Base-by-base conservation (phyloP, 2,329 filamentous ascomycete genomes). In the Pseudocercospora crystallina region DNA sequence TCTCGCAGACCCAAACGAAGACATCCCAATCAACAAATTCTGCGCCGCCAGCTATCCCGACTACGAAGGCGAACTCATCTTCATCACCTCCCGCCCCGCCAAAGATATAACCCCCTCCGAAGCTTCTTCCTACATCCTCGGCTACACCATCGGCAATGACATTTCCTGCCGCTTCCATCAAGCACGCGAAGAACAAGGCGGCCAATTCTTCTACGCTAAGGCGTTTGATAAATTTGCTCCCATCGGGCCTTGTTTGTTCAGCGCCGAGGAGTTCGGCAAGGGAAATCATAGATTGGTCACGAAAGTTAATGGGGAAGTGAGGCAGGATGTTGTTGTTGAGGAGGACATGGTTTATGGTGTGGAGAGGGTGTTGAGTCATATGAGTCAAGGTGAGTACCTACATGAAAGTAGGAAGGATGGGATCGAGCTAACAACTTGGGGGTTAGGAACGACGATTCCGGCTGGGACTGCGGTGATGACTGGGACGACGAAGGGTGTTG, bases 191-290 rank as follows among this genome's bases (percentile, higher is more conserved):
- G 64, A 63, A 0, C 66, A 74, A 2, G 77, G 78, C 0, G 79
- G 79, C 0, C 80, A 83, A 60, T 82, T 77, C 76, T 73, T 75
- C 0, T 83, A 81, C 55, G 74, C 71, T 12, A 82, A 83, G 57
- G 76, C 78, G 0, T 83, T 83, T 47, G 79, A 83, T 55, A 79
- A 73, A 0, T 82, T 72, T 55, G 76, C 77, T 0, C 81, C 80
- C 0, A 49, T 83, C 0, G 80, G 80, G 0, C 80, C 80, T 0
- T 67, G 66, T 26, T 61, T 83, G 0, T 74, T 82, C 0, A 65
- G 67, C 2, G 61, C 67, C 0, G 62, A 63, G 1, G 51, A 26
- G 20, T 26, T 26, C 20, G 20, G 20, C 4, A 26, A 26, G 20
- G 20, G 20, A 76, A 0, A 62, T 13, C 62, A 80, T 34, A 63